Conservation (phyloP, 139 green algal genomes). For the Dunaliella sp. region DNA sequence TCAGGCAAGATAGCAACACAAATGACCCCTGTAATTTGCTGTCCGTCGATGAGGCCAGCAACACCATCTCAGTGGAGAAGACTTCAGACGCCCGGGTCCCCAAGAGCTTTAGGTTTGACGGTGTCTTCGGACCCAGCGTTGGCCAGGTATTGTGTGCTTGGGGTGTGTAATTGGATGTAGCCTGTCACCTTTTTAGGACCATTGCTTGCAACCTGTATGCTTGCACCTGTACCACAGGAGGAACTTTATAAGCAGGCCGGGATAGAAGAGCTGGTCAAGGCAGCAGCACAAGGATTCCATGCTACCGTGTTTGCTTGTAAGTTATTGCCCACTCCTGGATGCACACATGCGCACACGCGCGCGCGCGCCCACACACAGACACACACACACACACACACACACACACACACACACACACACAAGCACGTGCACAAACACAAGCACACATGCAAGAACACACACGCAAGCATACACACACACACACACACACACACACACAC, state of each 20-base stretch:
- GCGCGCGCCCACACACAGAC: background rate
- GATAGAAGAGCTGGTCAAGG: constrained; percentile 26
- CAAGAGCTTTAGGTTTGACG: constrained; percentile 1
- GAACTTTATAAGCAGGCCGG: constrained; percentile 27
- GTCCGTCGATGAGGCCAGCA: background rate
- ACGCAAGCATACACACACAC: background rate
- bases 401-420: background rate
- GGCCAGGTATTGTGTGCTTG: no score
- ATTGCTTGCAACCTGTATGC: background rate
- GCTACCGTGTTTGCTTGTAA: constrained; percentile 45
- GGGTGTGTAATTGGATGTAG: background rate
- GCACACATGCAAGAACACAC: background rate
- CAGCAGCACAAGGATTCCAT: constrained; percentile 32
- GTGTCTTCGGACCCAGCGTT: background rate
- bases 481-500: background rate
- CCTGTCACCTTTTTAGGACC: background rate
- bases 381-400: background rate
- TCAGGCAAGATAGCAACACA: no score
- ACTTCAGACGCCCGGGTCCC: background rate
- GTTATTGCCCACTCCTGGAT: background rate
- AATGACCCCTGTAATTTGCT: no score
- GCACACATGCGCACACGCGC: background rate
- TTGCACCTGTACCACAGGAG: constrained; percentile 12
- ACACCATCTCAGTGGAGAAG: background rate
- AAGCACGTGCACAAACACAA: background rate